Percentiles rank a stretch among this genome's conserved stretches.
phyloP scores from a whole-genome alignment of 768 basidiomycete genomes.

The Russula sp. region DNA sequence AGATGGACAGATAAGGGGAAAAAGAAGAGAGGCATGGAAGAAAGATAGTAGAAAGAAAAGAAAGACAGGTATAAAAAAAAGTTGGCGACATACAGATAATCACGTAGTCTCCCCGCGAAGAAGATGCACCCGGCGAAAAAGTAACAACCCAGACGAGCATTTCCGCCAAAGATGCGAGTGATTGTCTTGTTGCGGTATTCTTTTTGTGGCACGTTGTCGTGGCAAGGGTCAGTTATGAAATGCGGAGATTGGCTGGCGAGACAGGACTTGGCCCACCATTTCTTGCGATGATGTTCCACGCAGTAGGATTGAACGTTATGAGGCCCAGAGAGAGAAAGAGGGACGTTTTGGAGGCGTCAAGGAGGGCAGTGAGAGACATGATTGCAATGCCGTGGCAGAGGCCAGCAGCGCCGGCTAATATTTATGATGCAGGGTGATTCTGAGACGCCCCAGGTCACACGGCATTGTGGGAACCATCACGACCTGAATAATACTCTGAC shows the following conservation, averaged over 20 bases:
- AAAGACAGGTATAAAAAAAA: background rate
- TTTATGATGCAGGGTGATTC: too few species aligned
- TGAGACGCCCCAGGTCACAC: too few species aligned
- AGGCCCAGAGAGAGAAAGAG: constrained; percentile 60
- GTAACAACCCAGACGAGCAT: constrained; percentile 75
- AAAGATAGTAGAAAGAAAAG: too few species aligned
- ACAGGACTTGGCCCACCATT: constrained; percentile 58
- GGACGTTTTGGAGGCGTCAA: constrained; percentile 66
- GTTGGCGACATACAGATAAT: constrained; percentile 62
- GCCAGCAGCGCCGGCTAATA: too few species aligned
- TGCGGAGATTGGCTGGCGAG: background rate
- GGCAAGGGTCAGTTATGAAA: constrained; percentile 35
- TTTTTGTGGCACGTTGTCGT: constrained; percentile 31
- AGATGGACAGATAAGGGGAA: background rate
- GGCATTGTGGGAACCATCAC: too few species aligned
- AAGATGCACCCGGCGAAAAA: constrained; percentile 84
- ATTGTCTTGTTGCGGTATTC: constrained; percentile 86
- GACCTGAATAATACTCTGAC: too few species aligned
- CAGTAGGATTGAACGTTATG: constrained; percentile 88
- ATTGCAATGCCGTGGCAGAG: constrained; percentile 24
- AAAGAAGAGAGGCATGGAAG: background rate
- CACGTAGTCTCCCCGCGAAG: constrained; percentile 77
- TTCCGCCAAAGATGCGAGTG: constrained; percentile 78
- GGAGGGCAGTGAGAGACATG: constrained; percentile 35
- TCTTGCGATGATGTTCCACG: constrained; percentile 93